Base-by-base conservation (phyloP, 306 rosid genomes). In the Trifolium repens region DNA sequence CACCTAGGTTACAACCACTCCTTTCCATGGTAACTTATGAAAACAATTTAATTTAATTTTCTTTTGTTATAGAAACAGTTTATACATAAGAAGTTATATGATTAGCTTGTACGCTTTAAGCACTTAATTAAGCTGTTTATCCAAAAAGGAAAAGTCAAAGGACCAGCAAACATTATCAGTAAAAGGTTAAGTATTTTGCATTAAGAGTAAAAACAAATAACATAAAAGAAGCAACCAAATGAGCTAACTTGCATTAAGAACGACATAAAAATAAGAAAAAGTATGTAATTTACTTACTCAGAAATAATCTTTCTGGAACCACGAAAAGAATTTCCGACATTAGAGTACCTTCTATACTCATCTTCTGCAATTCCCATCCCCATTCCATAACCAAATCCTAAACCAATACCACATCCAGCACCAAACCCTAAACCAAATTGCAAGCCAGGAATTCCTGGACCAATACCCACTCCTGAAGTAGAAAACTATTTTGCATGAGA, bases 351-450 rank as follows among this genome's bases (percentile, higher is more conserved):
- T 46, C 74, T 84, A 72, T 73, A 50, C 42, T 87, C 89, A 84
- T 94, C 96, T 66, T 84, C 89, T 19, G 97, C 94, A 35, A 90
- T 63, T 74, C 98, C 98, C 77, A 80, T 91, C 13, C 98, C 98
- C n/a, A 84, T 22, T 50, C 96, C 98, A 75, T 94, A 94, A 66
- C 98, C 98, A 78, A 91, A 91, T 61, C 98, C 97, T 57, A 94
- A 27, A 32, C 97, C 96, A 82, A 90, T 82, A 57, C 98, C 97
- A 64, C 97, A 94, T 47, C 97, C 97, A 75, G 89, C 96, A 77
- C 98, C 97, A 30, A 94, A 57, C 53, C 98, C 97, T 54, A 88
- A 57, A 64, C 91, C 98, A 81, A 91, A 39, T 79, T 91, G 94
- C 22, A 94, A 52, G 42, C 97, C 97, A 24, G 94, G 97, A 80